Evolutionary conservation across 2,329 filamentous ascomycete genomes (phyloP), one percentile per base, ranked within the genome.

Genomic region (Ophiosphaerella korrae): DNA sequence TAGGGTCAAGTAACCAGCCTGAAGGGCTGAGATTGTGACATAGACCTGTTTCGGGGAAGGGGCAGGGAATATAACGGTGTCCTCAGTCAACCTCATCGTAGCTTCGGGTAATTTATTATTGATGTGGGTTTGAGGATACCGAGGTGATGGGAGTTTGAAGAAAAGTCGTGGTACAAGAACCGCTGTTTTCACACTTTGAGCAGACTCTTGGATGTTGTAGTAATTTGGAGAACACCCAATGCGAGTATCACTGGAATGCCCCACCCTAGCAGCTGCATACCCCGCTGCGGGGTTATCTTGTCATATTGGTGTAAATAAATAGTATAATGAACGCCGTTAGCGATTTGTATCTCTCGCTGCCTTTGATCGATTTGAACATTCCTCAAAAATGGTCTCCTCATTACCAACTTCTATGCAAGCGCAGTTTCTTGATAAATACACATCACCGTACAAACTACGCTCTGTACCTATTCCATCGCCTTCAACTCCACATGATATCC

Each of bases 1-100:
- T 4, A 82, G 72, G 12, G 78, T 81, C 16, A 82, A 64, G 32
- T 77, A 57, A 5, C 70, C 68, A 11, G 58, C 68, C 40, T 67
- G 59, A 3, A 72, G 58, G 11, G 70, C 66, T 3, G 70, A 71
- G 11, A 72, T 57, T 3, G 62, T 65, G 9, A 71, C 66, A 47
- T 66, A 71, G 16, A 50, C 58, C 50, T 71, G 67, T 31, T 58
- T 47, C 12, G 51, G 44, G 1, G 52, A 45, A 2, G 62, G 53
- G 16, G 63, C 44, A 16, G 66, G 68, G 24, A 72, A 56, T 9
- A 53, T 50, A n/a, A 67, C 47, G 18, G 36, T 23, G 0, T 57
- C 51, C 18, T 47, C 35, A 1, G 36, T 38, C 11, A 40, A 42
- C 6, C 50, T 7, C 53, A 57, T 59, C 24, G 13, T 48, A n/a